A percentile compares a stretch with the other conserved stretches of the same genome.
Conservation (phyloP, 106 monocot genomes). For the Iris macrosiphon region DNA sequence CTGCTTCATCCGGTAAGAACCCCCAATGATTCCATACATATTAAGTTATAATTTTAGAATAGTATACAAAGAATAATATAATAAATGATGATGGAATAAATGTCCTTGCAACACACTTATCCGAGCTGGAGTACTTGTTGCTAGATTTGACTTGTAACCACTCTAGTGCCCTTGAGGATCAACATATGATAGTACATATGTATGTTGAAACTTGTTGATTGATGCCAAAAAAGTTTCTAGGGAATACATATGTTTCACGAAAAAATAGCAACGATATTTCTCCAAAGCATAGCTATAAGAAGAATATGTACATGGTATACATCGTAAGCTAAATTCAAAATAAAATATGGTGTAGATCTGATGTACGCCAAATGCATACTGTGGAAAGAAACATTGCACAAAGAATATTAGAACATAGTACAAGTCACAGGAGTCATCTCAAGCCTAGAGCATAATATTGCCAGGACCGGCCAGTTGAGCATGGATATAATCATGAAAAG, state of each 20-base stretch:
- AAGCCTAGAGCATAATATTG: no score
- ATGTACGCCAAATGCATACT: constrained; percentile 52
- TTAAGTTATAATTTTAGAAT: no score
- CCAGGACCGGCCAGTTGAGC: no score
- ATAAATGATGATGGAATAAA: neutral
- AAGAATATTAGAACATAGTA: no score
- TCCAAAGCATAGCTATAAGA: neutral
- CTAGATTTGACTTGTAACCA: constrained; percentile 46
- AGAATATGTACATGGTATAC: constrained; percentile 53
- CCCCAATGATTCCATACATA: no score
- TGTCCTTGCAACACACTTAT: constrained; percentile 65
- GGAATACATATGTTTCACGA: no score
- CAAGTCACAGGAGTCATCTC: no score
- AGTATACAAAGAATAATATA: no score
- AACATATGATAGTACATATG: constrained; percentile 69
- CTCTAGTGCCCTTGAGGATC: constrained; percentile 57
- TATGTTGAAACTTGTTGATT: constrained; percentile 75
- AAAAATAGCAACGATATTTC: neutral
- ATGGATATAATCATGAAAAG: no score
- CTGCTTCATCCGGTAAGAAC: no score
- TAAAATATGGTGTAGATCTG: constrained; percentile 68
- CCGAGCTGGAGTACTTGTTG: constrained; percentile 36
- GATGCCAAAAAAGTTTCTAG: neutral
- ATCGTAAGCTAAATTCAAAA: constrained; percentile 91
- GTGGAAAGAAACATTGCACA: constrained; percentile 91